Conservation (phyloP, 768 basidiomycete genomes). For the Russula foetens region DNA sequence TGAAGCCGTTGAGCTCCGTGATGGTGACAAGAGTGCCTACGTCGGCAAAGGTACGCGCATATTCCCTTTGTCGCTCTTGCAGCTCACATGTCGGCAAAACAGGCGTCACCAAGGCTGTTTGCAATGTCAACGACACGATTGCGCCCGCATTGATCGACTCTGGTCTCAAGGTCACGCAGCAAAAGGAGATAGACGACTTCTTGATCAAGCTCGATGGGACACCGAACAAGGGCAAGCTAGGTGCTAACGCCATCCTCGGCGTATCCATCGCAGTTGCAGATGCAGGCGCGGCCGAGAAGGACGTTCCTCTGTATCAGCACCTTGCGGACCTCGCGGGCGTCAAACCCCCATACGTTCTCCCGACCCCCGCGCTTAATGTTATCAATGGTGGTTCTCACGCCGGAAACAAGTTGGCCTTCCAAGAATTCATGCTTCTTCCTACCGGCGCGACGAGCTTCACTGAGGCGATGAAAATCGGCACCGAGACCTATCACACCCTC, state of each 20-base stretch:
- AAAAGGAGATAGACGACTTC: slow-evolving; percentile 96
- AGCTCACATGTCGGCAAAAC: slow-evolving; percentile 7
- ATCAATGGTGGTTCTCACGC: slow-evolving; percentile 99
- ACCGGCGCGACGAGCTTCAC: slow-evolving; percentile 88
- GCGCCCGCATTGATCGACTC: slow-evolving; percentile 84
- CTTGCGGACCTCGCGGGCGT: slow-evolving; percentile 93
- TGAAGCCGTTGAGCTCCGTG: slow-evolving; percentile 98
- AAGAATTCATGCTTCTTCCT: slow-evolving; percentile 99
- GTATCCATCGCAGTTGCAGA: slow-evolving; percentile 93
- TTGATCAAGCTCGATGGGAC: slow-evolving; percentile 97
- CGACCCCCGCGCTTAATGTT: slow-evolving; percentile 93
- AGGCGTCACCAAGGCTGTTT: slow-evolving; percentile 92
- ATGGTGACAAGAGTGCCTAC: slow-evolving; percentile 87
- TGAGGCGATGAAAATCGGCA: slow-evolving; percentile 97
- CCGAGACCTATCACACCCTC: slow-evolving; percentile 95
- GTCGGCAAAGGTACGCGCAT: slow-evolving; percentile 80
- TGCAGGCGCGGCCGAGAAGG: slow-evolving; percentile 93
- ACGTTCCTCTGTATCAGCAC: slow-evolving; percentile 92
- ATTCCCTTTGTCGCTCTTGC: background rate
- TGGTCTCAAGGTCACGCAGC: slow-evolving; percentile 74
- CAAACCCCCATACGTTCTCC: slow-evolving; percentile 89
- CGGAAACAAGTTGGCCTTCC: slow-evolving; percentile 99
- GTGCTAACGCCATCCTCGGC: slow-evolving; percentile 98
- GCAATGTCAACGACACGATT: slow-evolving; percentile 89
- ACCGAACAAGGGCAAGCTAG: slow-evolving; percentile 98